These are phyloP conservation scores for Chaetomiaceae sp. DNA, from an alignment of 2,329 filamentous ascomycete genomes.

Conservation along the genomic window DNA sequence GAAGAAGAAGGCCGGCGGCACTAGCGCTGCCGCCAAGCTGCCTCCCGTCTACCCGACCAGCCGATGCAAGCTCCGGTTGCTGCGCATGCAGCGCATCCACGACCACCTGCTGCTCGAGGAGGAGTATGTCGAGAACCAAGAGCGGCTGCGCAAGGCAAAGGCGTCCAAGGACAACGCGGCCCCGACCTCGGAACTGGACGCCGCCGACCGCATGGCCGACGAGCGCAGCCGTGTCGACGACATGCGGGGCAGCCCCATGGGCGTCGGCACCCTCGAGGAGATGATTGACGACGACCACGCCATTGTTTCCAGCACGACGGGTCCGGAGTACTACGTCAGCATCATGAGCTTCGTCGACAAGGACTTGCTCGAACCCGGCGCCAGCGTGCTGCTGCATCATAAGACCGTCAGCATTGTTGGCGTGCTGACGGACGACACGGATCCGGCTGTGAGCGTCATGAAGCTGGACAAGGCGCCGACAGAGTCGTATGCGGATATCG, in stretches of 20 bases:
- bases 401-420: slow-evolving; percentile 98
- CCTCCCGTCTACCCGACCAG: slow-evolving; percentile 92
- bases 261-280: slow-evolving; percentile 94
- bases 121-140: slow-evolving; percentile 98
- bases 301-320: slow-evolving; percentile 95
- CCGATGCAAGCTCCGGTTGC: slow-evolving; percentile 92
- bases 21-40: slow-evolving; percentile 91
- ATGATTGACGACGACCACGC: slow-evolving; percentile 99
- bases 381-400: slow-evolving; percentile 91
- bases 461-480: slow-evolving; percentile 98
- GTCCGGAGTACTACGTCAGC: slow-evolving; percentile 97
- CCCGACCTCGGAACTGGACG: slow-evolving; percentile 66
- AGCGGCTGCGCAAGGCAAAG: slow-evolving; percentile 90
- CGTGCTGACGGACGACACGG: slow-evolving; percentile 91
- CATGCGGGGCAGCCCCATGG: slow-evolving; percentile 98
- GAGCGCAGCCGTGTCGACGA: slow-evolving; percentile 94
- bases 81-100: slow-evolving; percentile 98
- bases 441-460: slow-evolving; percentile 96
- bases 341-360: slow-evolving; percentile 99
- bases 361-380: slow-evolving; percentile 91
- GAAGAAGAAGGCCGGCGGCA: slow-evolving; percentile 94
- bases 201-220: slow-evolving; percentile 81
- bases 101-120: slow-evolving; percentile 95
- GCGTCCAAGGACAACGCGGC: slow-evolving; percentile 65
- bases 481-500: slow-evolving; percentile 97